Evolutionary conservation across 2,329 filamentous ascomycete species (phyloP), one percentile per base, ranked within the genome.

Genomic region (Colletotrichum tropicale): DNA sequence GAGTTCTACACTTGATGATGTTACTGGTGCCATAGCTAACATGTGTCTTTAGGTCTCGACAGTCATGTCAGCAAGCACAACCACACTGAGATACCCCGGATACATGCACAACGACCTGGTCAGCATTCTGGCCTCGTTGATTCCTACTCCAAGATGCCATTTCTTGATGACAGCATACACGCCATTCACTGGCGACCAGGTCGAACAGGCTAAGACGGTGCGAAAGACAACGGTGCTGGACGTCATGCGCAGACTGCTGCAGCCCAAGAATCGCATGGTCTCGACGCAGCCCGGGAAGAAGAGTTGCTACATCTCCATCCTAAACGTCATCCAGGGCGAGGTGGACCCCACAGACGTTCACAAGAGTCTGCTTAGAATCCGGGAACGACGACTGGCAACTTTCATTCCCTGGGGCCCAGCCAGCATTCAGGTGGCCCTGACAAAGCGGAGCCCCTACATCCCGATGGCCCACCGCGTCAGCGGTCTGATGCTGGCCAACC

Each of bases 71-170:
- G 97, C 97, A 52, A 98, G 95, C 82, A 99, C 97, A 6, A 98
- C 96, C 12, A 98, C 98, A 4, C 92, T 99, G 66, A 92, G 97
- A 82, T 99, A 99, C 84, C 97, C 97, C 2, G 97, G 97, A 52
- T 99, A 99, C 87, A 99, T 99, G 97, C 97, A 99, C 89, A 99
- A 99, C 85, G 97, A 99, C 83, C 93, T 99, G 18, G 96, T 98
- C 82, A 97, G 96, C 85, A 98, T 99, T 80, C 91, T 99, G 74
- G 97, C 98, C 28, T 98, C 96, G 24, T 90, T 99, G 56, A 98
- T 99, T 77, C 97, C 97, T 3, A 99, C 96, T 0, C 98, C 97
- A 12, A 93, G 97, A 80, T 98, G 96, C 83, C 98, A 99, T 87
- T 99, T 99, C 91, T 90, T 99, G 75, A 98, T 98, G 93, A 99